phyloP scores from a whole-genome alignment of 805 yeast species.

The Candida easanensis region DNA sequence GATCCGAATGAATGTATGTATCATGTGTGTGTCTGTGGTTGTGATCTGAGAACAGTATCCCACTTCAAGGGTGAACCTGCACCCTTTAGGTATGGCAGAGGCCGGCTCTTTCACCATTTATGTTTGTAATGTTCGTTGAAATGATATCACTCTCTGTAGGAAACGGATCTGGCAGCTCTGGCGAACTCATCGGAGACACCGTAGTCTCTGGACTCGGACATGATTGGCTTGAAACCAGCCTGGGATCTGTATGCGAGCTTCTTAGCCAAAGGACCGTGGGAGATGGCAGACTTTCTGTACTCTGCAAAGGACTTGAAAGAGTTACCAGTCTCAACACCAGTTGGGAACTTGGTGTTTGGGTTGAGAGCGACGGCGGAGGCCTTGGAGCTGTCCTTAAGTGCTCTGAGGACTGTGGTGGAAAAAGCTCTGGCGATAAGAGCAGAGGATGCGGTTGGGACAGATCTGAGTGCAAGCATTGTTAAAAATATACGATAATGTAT shows the following conservation, averaged over 20 bases:
- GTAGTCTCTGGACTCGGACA: slow-evolving; percentile 22
- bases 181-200: slow-evolving; percentile 27
- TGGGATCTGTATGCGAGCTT: slow-evolving; percentile 10
- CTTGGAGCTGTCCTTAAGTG: slow-evolving; percentile 21
- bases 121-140: no score
- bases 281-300: slow-evolving; percentile 36
- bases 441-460: neutral
- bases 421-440: slow-evolving; percentile 10
- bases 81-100: no score
- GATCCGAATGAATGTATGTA: no score
- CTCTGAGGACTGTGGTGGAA: slow-evolving; percentile 7
- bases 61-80: no score
- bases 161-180: slow-evolving; percentile 20
- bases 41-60: no score
- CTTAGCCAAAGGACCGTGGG: slow-evolving; percentile 36
- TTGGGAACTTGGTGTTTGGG: slow-evolving; percentile 9
- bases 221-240: slow-evolving; percentile 16
- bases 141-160: slow-evolving; percentile 25
- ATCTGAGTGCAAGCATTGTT: slow-evolving; percentile 12
- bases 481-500: neutral
- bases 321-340: slow-evolving; percentile 26
- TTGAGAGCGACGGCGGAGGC: slow-evolving; percentile 23
- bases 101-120: no score
- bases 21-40: no score
- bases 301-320: slow-evolving; percentile 35